These are phyloP conservation scores for Fusarium humuli DNA, from an alignment of 2,329 filamentous ascomycete genomes.

Conservation along the genomic window DNA sequence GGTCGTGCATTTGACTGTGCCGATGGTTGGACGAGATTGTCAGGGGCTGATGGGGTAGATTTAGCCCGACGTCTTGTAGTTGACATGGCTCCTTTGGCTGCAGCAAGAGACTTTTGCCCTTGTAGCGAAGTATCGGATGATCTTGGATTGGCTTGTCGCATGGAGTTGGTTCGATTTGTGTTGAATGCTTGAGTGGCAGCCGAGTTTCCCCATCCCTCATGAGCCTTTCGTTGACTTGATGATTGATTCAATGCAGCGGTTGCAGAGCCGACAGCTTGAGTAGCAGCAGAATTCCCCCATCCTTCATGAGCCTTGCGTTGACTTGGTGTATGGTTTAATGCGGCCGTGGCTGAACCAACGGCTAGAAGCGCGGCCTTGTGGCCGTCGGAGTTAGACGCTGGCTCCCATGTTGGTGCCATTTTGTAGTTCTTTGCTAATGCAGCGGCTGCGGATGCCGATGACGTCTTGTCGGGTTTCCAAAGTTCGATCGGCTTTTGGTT, in stretches of 20 bases:
- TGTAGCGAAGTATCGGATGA: conserved; percentile 57
- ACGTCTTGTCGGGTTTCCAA: conserved; percentile 72
- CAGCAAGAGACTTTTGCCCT: conserved; percentile 74
- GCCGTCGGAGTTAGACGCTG: conserved; percentile 72
- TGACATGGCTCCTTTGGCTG: conserved; percentile 82
- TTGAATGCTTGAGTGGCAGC: conserved; percentile 76
- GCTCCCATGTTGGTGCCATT: conserved; percentile 67
- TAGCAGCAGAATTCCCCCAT: conserved; percentile 77
- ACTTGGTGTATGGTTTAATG: conserved; percentile 43
- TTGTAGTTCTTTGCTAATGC: conserved; percentile 58
- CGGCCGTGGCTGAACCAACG: conserved; percentile 52
- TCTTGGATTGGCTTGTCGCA: conserved; percentile 35
- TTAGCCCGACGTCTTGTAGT: conserved; percentile 70
- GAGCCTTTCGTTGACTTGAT: conserved; percentile 37
- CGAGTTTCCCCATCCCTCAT: conserved; percentile 69
- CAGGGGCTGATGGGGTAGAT: conserved; percentile 66
- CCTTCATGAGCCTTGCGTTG: conserved; percentile 46
- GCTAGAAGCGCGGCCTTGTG: conserved; percentile 81
- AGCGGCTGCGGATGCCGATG: conserved; percentile 62
- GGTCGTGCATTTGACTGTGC: conserved; percentile 59
- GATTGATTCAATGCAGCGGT: conserved; percentile 47
- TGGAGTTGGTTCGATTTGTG: conserved; percentile 50
- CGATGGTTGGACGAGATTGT: conserved; percentile 31
- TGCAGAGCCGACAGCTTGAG: conserved; percentile 65
- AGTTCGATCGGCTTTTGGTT: conserved; percentile 73